Percentiles rank a stretch among this genome's conserved stretches.
phyloP scores from a whole-genome alignment of 1,139 yeast genomes.

The Kurtzmaniella quercitrusa region DNA sequence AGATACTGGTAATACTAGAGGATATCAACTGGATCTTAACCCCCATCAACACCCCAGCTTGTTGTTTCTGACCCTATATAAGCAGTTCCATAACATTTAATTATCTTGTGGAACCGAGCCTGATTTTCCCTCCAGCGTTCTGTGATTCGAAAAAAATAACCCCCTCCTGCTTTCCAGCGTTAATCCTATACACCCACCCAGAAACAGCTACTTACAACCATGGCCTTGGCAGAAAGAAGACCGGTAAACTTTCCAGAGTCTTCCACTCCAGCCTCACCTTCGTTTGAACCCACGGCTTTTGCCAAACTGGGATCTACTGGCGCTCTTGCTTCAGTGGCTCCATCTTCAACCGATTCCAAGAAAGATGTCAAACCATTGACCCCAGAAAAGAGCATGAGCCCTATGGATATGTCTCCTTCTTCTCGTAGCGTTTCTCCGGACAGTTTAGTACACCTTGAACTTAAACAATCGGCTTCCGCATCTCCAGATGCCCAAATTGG shows the following conservation, averaged over 20 bases:
- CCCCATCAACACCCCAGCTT: not conserved
- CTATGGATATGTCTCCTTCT: slow-evolving; percentile 32
- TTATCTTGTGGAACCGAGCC: slow-evolving; percentile 6
- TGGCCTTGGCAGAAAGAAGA: slow-evolving; percentile 60
- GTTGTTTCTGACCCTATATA: slow-evolving; percentile 9
- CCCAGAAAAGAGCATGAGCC: slow-evolving; percentile 23
- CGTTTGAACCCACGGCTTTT: slow-evolving; percentile 32
- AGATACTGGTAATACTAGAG: slow-evolving; percentile 2
- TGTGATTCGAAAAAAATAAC: not conserved
- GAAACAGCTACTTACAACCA: slow-evolving; percentile 10
- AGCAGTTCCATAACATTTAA: slow-evolving; percentile 6
- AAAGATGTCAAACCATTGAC: slow-evolving; percentile 16
- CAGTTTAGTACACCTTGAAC: slow-evolving; percentile 32
- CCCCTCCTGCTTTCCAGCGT: not conserved
- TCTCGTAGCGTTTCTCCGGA: slow-evolving; percentile 45
- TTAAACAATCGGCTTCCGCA: slow-evolving; percentile 23
- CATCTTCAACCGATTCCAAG: slow-evolving; percentile 9
- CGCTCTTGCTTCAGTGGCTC: not conserved
- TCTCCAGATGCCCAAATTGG: slow-evolving; percentile 16
- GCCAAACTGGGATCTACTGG: slow-evolving; percentile 10
- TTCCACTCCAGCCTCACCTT: slow-evolving; percentile 41
- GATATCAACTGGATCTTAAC: slow-evolving; percentile 1
- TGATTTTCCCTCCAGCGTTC: slow-evolving; percentile 4
- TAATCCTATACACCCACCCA: not conserved
- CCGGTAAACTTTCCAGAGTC: slow-evolving; percentile 41